phyloP scores from a whole-genome alignment of 306 rosid species.

The Trichosanthes cucumerina region DNA sequence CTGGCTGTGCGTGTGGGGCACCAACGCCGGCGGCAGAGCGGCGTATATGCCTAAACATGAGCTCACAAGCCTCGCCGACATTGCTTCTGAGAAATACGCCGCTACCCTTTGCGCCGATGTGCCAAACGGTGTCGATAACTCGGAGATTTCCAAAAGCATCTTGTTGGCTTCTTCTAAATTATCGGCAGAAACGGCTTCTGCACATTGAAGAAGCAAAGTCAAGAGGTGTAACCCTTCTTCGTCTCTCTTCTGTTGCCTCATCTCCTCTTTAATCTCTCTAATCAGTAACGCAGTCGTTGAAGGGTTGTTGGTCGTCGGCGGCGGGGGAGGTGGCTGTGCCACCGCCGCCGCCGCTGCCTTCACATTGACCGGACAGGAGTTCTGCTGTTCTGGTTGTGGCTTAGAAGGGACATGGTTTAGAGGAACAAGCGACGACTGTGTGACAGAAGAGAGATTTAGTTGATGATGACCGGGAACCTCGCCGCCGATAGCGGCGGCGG shows the following conservation, averaged over 20 bases:
- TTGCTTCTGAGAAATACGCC: slow-evolving; percentile 93
- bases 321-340: neutral
- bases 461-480: slow-evolving; percentile 1
- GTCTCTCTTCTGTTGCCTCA: slow-evolving; percentile 63
- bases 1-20: slow-evolving; percentile 42
- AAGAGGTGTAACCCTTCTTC: slow-evolving; percentile 85
- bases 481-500: neutral
- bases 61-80: slow-evolving; percentile 85
- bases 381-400: slow-evolving; percentile 21
- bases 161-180: slow-evolving; percentile 74
- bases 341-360: slow-evolving; percentile 5
- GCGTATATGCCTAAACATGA: slow-evolving; percentile 86
- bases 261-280: slow-evolving; percentile 64
- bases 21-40: slow-evolving; percentile 35
- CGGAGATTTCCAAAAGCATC: slow-evolving; percentile 73
- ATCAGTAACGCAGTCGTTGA: slow-evolving; percentile 13
- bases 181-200: slow-evolving; percentile 87
- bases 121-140: slow-evolving; percentile 78
- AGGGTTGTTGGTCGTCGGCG: neutral
- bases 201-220: slow-evolving; percentile 83
- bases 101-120: slow-evolving; percentile 96
- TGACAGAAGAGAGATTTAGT: slow-evolving; percentile 2
- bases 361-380: slow-evolving; percentile 7
- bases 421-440: slow-evolving; percentile 11
- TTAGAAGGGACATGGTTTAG: slow-evolving; percentile 10